phyloP scores from a whole-genome alignment of 495 filamentous ascomycete species.

The Hypoxylon lenormandii region DNA sequence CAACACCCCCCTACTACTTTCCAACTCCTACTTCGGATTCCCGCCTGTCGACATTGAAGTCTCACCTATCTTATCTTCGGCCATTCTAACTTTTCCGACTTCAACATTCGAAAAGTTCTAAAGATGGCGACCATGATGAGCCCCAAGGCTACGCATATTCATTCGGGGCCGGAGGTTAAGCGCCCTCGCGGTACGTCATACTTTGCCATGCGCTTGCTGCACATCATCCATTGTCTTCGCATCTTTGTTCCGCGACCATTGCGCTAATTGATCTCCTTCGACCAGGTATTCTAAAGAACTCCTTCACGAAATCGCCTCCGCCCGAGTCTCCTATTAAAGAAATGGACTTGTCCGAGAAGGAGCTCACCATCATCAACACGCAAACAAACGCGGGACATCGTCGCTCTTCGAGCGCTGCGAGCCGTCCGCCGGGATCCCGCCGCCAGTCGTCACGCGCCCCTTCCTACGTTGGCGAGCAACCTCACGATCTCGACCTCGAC shows the following conservation, averaged over 20 bases:
- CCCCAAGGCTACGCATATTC: constrained; percentile 54
- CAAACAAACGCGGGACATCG: constrained; percentile 92
- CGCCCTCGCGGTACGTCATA: constrained; percentile 78
- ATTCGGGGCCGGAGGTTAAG: constrained; percentile 63
- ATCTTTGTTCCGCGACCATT: constrained; percentile 2
- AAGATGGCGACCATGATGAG: constrained; percentile 56
- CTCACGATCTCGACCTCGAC: too few relatives aligned
- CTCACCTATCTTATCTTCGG: not conserved
- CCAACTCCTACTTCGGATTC: constrained; percentile 5
- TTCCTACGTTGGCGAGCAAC: constrained; percentile 55
- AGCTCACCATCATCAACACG: constrained; percentile 91
- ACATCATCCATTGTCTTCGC: not conserved
- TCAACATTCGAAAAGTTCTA: constrained; percentile 11
- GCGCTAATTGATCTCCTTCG: constrained; percentile 26
- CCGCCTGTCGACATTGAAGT: constrained; percentile 5
- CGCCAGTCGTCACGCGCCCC: constrained; percentile 71
- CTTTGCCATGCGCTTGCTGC: constrained; percentile 10
- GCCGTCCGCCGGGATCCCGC: constrained; percentile 70
- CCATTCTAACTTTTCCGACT: constrained; percentile 19
- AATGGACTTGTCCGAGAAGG: constrained; percentile 73
- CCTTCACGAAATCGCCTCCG: constrained; percentile 69
- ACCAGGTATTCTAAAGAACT: constrained; percentile 94
- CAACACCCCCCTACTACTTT: not conserved
- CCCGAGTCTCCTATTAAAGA: constrained; percentile 60
- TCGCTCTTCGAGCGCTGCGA: constrained; percentile 78